Evolutionary conservation across 2,329 filamentous ascomycete species (phyloP), one percentile per base, ranked within the genome.

Genomic region (Westerdykella ornata): DNA sequence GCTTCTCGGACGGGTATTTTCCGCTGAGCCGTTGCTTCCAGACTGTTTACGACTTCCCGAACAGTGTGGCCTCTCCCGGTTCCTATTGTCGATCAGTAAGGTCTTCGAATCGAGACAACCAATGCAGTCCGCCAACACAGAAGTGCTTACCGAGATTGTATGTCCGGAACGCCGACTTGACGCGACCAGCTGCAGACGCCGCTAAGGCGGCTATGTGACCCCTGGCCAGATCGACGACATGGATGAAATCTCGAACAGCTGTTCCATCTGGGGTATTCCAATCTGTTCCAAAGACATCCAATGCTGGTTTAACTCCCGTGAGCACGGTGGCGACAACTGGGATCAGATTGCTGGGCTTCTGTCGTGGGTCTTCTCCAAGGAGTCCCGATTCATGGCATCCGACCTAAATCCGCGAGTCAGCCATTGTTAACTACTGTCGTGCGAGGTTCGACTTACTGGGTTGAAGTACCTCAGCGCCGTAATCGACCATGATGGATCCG

Each of bases 401-500:
- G 39, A 82, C 60, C 60, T 63, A 35, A 1, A 16, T 13, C n/a
- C 16, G 7, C 18, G 20, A 17, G 39, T 59, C 41, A 58, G 49
- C 40, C 9, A 36, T 15, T 7, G 15, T 35, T 35, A 8, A 20
- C 35, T 9, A 9, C 22, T 2, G 22, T 13, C 16, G 30, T 7
- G 30, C 30, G 30, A 33, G 22, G 19, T 20, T 37, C 13, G 29
- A 54, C 58, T 41, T 52, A 62, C 76, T 1, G 80, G 81, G 48
- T 83, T 84, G 67, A 84, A 84, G 62, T 84, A 84, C 20, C 80
- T 72, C 19, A 84, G 68, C 4, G 78, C 77, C 26, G 78, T 76
- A 49, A 82, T 78, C 13, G 73, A 74, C 78, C 79, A 82, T 17
- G 73, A 70, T 5, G 77, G 72, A 57, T 83, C 77, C 3, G 80